A percentile compares a stretch with the other conserved stretches of the same genome.
These are phyloP conservation scores for Penicillium ucsense DNA, from an alignment of 495 filamentous ascomycete genomes.

Conservation along the genomic window DNA sequence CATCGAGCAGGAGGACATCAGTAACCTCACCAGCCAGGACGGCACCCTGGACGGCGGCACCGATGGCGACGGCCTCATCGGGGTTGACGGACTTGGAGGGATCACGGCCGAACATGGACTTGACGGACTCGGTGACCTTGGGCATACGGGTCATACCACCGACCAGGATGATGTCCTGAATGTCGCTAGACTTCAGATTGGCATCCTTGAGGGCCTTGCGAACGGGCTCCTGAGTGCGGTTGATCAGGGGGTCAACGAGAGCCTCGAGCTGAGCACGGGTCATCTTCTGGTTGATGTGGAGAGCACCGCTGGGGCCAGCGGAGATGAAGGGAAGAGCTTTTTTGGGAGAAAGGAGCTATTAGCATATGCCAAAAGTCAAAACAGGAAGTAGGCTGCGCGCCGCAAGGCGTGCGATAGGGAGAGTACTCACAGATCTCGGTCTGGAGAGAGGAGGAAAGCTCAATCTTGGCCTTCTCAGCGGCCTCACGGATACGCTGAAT, in stretches of 20 bases:
- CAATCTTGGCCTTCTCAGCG: conserved; percentile 99
- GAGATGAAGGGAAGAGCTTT: conserved; percentile 84
- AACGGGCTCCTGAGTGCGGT: conserved; percentile 78
- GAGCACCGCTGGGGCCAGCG: conserved; percentile 85
- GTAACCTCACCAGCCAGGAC: conserved; percentile 95
- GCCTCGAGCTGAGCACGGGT: conserved; percentile 86
- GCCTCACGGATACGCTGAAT: conserved; percentile 99
- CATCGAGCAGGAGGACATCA: conserved; percentile 91
- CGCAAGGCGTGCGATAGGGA: background rate
- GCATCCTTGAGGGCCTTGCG: conserved; percentile 98
- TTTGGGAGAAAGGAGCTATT: background rate
- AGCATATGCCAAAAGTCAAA: too few relatives aligned
- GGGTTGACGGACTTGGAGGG: conserved; percentile 99
- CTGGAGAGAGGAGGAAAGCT: conserved; percentile 91
- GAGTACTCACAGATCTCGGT: conserved; percentile 66
- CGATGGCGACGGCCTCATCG: conserved; percentile 97
- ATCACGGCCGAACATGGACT: conserved; percentile 95
- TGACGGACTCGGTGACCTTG: conserved; percentile 95
- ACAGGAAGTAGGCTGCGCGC: background rate
- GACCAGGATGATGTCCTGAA: conserved; percentile 97
- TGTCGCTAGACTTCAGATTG: conserved; percentile 84
- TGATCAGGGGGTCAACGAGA: conserved; percentile 87
- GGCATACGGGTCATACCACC: conserved; percentile 99
- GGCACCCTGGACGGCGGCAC: conserved; percentile 95
- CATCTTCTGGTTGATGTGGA: conserved; percentile 96